Base-by-base conservation (phyloP, 2,329 filamentous ascomycete species). In the Beauveria rudraprayagi region DNA sequence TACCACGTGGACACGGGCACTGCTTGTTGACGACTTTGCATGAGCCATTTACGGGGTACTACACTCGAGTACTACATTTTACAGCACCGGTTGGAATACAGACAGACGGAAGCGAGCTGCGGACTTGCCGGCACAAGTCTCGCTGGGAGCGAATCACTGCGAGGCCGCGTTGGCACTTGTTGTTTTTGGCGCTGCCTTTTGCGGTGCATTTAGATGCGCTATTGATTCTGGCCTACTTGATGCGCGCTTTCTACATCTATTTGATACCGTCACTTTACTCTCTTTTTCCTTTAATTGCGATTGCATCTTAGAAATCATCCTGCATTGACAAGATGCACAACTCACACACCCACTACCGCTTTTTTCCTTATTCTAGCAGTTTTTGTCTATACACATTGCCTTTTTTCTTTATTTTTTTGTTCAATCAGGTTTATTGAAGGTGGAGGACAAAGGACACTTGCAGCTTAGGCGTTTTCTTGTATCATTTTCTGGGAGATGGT, bases 21-120 rank as follows among this genome's bases (percentile, higher is more conserved):
- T 70, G 69, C 70, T 69, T 70, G 76, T 73, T 60, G 40, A 60
- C 80, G 70, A 76, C 79, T 80, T 70, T 77, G 77, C 77, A 79
- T 75, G 75, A 77, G 76, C 73, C 72, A 80, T 79, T 75, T 77
- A 78, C 68, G 75, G 69, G 69, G 68, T 68, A 66, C 65, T 65
- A 63, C 63, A 64, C 61, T 41, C 46, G 46, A n/a, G 44, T 61
- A 51, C 44, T 44, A 51, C 52, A 50, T 56, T 52, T 56, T 41
- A 46, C 52, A 50, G 40, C 40, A 53, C 48, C 22, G 30, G 26
- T 60, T 60, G 56, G 48, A 53, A 60, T 60, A 60, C 57, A 44
- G 34, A 50, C 10, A 44, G 37, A 46, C 10, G 30, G 50, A 22
- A 47, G 57, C 48, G 22, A 47, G 50, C 19, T 54, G 37, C 28